Evolutionary conservation across 768 basidiomycete species (phyloP).

Genomic region (Naganishia kalamii): DNA sequence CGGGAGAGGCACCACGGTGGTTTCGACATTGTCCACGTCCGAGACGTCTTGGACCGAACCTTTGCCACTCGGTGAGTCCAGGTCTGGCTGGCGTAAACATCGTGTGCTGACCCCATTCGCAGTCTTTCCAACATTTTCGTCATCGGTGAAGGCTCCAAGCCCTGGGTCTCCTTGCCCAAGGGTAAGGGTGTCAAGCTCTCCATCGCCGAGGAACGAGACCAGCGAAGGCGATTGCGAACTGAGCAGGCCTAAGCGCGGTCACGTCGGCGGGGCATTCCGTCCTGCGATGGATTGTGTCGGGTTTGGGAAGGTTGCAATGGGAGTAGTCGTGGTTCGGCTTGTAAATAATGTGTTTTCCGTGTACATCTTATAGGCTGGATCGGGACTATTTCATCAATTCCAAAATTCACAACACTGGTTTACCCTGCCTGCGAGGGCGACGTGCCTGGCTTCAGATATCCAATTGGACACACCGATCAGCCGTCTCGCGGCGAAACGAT

Average conservation of each 20-base stretch:
- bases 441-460: not conserved
- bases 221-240: conserved; percentile 56
- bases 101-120: not conserved
- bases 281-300: not conserved
- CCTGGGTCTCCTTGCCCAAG: conserved; percentile 93
- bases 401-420: not conserved
- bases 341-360: conserved; percentile 2
- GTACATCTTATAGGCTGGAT: conserved; percentile 8
- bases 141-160: conserved; percentile 89
- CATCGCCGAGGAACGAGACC: conserved; percentile 79
- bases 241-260: conserved; percentile 28
- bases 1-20: conserved; percentile 96
- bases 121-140: conserved; percentile 97
- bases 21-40: conserved; percentile 97
- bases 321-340: not conserved
- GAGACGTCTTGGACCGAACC: conserved; percentile 87
- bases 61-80: conserved; percentile 83
- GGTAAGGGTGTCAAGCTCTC: conserved; percentile 97
- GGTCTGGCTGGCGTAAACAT: not conserved
- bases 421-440: not conserved
- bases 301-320: not conserved
- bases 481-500: too few relatives aligned
- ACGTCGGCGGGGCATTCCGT: too few relatives aligned
- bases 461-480: too few relatives aligned
- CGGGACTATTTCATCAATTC: conserved; percentile 11